phyloP scores from a whole-genome alignment of 495 filamentous ascomycete genomes.

The Cudoniella acicularis region DNA sequence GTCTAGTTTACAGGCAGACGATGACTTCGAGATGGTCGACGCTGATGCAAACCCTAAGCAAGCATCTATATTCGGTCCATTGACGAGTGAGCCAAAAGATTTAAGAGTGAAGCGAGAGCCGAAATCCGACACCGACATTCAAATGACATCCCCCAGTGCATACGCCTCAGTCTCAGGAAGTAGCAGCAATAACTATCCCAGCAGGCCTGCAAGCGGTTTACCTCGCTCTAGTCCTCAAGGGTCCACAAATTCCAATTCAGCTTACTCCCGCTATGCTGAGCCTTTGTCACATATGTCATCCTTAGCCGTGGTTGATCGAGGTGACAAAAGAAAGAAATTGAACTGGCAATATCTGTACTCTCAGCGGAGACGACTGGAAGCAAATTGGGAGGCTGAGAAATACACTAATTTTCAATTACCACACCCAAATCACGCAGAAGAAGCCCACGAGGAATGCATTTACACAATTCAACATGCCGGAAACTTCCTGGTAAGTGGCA shows the following conservation, averaged over 20 bases:
- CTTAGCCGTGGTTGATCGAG: constrained; percentile 21
- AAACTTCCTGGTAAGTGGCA: constrained; percentile 88
- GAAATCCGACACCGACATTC: constrained; percentile 12
- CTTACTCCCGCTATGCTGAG: not conserved
- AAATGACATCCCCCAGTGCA: constrained; percentile 10
- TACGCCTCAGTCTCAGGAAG: not conserved
- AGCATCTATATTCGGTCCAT: constrained; percentile 19
- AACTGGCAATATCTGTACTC: constrained; percentile 89
- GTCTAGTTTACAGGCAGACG: constrained; percentile 28
- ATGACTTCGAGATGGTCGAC: constrained; percentile 45
- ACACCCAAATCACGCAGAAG: constrained; percentile 72
- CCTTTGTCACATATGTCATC: constrained; percentile 17
- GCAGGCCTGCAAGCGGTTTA: not conserved
- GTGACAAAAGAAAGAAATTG: constrained; percentile 46
- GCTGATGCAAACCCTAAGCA: constrained; percentile 22
- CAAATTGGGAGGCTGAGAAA: constrained; percentile 83
- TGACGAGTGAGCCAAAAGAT: not conserved
- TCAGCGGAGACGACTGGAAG: constrained; percentile 77
- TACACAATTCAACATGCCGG: constrained; percentile 88
- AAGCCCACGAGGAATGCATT: constrained; percentile 88
- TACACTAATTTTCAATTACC: constrained; percentile 88
- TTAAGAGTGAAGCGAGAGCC: constrained; percentile 1
- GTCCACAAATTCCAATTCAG: constrained; percentile 7
- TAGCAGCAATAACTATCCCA: not conserved
- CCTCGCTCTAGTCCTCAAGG: constrained; percentile 1